A percentile compares a stretch with the other conserved stretches of the same genome.
These are phyloP conservation scores for Pseudocercospora musae DNA, from an alignment of 2,329 filamentous ascomycete species.

Conservation along the genomic window DNA sequence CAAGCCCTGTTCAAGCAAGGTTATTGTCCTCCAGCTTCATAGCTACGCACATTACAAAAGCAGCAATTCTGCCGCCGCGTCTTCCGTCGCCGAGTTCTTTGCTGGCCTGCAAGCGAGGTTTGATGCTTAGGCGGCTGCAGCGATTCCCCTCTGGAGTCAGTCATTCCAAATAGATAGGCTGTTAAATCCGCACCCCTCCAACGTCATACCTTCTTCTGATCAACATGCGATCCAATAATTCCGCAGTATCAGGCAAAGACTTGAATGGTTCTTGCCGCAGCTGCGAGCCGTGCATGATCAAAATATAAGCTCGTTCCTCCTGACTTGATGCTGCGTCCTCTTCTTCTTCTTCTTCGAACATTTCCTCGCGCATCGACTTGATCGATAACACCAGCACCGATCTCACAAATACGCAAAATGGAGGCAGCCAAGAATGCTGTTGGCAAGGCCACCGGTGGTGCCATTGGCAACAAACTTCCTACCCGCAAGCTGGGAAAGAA, in stretches of 20 bases:
- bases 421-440: slow-evolving; percentile 22
- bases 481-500: slow-evolving; percentile 51
- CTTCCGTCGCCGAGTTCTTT: not conserved
- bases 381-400: not conserved
- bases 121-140: not conserved
- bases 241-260: not conserved
- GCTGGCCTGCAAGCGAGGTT: not conserved
- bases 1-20: not conserved
- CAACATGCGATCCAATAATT: not conserved
- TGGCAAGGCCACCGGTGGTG: slow-evolving; percentile 24
- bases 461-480: slow-evolving; percentile 35
- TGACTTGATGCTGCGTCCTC: not conserved
- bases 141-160: not conserved
- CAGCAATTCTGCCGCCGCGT: not conserved
- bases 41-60: not conserved
- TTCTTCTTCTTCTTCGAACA: not conserved
- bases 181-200: not conserved
- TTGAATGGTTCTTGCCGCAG: not conserved
- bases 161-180: not conserved
- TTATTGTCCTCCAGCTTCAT: not conserved
- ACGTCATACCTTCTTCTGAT: not conserved
- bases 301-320: not conserved
- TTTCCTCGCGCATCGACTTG: not conserved
- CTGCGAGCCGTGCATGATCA: not conserved
- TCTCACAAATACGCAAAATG: slow-evolving; percentile 7